Percentiles rank a stretch among this genome's conserved stretches.
Evolutionary conservation across 352 stramenopile species (phyloP).

Genomic region (Thraustochytrium sp.): DNA sequence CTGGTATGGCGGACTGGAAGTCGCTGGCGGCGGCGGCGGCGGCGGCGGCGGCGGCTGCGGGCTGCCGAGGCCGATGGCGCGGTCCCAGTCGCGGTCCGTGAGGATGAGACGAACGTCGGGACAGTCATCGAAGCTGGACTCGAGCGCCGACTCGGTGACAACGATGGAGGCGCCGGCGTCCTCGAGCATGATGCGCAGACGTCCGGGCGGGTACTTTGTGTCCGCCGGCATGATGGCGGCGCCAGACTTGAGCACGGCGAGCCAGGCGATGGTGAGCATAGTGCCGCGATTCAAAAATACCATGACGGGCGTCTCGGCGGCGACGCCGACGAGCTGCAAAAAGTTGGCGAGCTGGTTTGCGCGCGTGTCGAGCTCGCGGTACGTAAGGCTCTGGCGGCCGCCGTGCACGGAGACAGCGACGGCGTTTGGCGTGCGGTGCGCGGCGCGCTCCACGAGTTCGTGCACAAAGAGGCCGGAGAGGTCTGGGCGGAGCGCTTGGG

Average conservation of each 20-base stretch:
- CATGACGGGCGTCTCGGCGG: background rate
- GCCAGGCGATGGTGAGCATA: conserved; percentile 36
- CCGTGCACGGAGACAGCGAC: conserved; percentile 1
- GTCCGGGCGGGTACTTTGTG: conserved; percentile 34
- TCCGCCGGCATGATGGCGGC: conserved; percentile 41
- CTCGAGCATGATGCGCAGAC: conserved; percentile 39
- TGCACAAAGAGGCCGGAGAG: background rate
- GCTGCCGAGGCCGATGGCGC: background rate
- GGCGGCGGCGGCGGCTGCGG: background rate
- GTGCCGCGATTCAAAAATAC: conserved; percentile 27
- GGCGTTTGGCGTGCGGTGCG: background rate
- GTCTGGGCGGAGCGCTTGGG: background rate
- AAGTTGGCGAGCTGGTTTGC: conserved; percentile 45
- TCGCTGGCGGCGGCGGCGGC: too few relatives aligned
- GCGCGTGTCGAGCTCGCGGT: conserved; percentile 38
- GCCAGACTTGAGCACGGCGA: conserved; percentile 46
- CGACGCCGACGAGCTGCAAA: conserved; percentile 19
- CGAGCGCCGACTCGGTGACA: background rate
- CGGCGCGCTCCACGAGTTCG: conserved; percentile 23
- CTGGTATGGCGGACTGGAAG: too few relatives aligned
- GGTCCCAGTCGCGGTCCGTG: background rate
- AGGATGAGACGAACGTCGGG: background rate
- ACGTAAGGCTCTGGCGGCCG: conserved; percentile 35
- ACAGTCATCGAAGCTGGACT: background rate
- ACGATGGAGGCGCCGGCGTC: background rate